Evolutionary conservation across 2,329 filamentous ascomycete species (phyloP).

Genomic region (Tolypocladium album): DNA sequence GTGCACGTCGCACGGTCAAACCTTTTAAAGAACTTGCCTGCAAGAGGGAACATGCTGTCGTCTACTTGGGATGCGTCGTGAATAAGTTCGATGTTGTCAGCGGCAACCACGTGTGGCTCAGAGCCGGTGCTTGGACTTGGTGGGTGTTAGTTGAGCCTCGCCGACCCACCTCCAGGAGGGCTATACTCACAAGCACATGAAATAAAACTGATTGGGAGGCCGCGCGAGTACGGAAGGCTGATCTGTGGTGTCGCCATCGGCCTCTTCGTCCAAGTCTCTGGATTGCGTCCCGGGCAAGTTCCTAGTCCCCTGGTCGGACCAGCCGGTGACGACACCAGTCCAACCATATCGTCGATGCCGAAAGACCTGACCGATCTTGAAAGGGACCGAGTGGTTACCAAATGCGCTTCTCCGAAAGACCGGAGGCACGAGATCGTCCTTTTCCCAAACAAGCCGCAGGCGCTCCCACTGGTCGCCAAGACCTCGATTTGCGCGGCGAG

Average conservation of each 20-base stretch:
- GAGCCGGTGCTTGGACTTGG: conserved; percentile 20
- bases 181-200: conserved; percentile 64
- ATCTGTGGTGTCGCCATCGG: conserved; percentile 12
- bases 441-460: conserved; percentile 26
- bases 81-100: conserved; percentile 69
- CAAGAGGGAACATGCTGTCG: conserved; percentile 51
- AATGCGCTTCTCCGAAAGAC: conserved; percentile 18
- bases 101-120: conserved; percentile 32
- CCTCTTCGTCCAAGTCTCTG: conserved; percentile 14
- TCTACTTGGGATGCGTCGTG: conserved; percentile 34
- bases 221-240: conserved; percentile 7
- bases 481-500: conserved; percentile 12
- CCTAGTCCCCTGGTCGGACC: conserved; percentile 46
- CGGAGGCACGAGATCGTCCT: conserved; percentile 30
- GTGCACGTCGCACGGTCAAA: conserved; percentile 56
- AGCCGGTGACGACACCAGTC: conserved; percentile 77
- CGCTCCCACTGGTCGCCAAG: conserved; percentile 19
- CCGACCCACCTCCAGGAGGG: too few relatives aligned
- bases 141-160: not conserved
- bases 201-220: conserved; percentile 49
- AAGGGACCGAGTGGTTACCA: conserved; percentile 24
- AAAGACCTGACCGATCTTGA: conserved; percentile 74
- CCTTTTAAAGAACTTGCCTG: conserved; percentile 80
- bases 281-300: conserved; percentile 15
- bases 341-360: conserved; percentile 72